These are phyloP conservation scores for Sesbania bispinosa DNA, from an alignment of 306 rosid genomes.

Conservation along the genomic window DNA sequence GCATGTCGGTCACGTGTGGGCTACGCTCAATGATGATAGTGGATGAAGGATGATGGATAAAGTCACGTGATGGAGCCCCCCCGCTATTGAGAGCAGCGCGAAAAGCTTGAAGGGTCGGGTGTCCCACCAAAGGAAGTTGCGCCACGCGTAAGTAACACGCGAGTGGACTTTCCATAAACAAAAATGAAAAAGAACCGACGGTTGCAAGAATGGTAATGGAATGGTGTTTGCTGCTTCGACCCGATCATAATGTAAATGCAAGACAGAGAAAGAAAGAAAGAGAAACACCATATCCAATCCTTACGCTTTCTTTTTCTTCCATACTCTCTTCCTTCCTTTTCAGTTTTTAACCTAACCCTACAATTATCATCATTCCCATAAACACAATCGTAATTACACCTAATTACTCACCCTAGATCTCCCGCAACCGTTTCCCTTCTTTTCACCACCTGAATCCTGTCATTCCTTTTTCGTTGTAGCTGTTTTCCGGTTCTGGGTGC, in stretches of 20 bases:
- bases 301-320: conserved; percentile 9
- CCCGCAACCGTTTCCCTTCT: background rate
- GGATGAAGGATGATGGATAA: conserved; percentile 3
- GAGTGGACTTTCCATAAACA: background rate
- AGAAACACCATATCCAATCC: background rate
- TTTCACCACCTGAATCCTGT: background rate
- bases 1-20: conserved; percentile 16
- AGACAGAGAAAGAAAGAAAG: conserved; percentile 15
- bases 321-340: background rate
- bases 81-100: background rate
- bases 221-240: conserved; percentile 6
- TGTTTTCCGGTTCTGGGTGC: conserved; percentile 24
- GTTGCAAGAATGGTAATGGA: conserved; percentile 7
- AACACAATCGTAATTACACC: background rate
- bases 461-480: background rate
- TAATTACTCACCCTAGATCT: conserved; percentile 8
- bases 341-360: conserved; percentile 30
- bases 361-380: conserved; percentile 3
- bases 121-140: conserved; percentile 6
- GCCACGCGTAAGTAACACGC: conserved; percentile 40
- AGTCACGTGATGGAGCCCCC: conserved; percentile 39
- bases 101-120: background rate
- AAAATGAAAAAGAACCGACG: conserved; percentile 1
- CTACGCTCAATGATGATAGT: background rate
- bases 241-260: conserved; percentile 15